Conservation (phyloP, 768 basidiomycete species). For the Leccinum longicurvipes region DNA sequence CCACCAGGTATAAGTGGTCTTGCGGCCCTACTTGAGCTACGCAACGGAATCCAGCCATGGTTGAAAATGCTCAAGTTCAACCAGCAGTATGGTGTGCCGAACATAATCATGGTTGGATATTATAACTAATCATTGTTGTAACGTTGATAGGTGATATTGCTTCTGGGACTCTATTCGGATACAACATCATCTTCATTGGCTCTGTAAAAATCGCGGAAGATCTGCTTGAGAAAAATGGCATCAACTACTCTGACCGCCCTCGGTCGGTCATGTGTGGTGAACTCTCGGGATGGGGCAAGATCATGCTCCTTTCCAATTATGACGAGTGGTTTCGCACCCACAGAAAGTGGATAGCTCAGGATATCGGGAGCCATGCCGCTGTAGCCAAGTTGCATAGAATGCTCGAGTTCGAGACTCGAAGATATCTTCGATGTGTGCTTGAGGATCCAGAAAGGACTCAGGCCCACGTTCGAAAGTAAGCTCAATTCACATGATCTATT, state of each 20-base stretch:
- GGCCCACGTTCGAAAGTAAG: neutral
- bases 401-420: slow-evolving; percentile 18
- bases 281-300: slow-evolving; percentile 20
- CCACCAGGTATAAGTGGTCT: no score
- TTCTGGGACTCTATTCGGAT: slow-evolving; percentile 8
- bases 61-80: slow-evolving; percentile 10
- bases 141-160: slow-evolving; percentile 17
- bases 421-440: slow-evolving; percentile 7
- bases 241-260: slow-evolving; percentile 37
- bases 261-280: slow-evolving; percentile 20
- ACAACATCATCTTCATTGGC: slow-evolving; percentile 43
- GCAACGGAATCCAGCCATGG: no score
- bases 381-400: slow-evolving; percentile 13
- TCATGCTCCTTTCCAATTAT: slow-evolving; percentile 15
- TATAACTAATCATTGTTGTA: neutral
- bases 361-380: slow-evolving; percentile 5
- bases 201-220: slow-evolving; percentile 40
- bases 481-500: no score
- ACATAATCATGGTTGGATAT: no score
- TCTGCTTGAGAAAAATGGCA: slow-evolving; percentile 43
- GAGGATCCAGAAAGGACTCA: neutral
- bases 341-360: slow-evolving; percentile 20
- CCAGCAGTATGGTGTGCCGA: slow-evolving; percentile 7
- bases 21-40: no score
- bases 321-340: slow-evolving; percentile 14